These are phyloP conservation scores for Clavispora carvajalis DNA, from an alignment of 805 yeast genomes.

Conservation along the genomic window DNA sequence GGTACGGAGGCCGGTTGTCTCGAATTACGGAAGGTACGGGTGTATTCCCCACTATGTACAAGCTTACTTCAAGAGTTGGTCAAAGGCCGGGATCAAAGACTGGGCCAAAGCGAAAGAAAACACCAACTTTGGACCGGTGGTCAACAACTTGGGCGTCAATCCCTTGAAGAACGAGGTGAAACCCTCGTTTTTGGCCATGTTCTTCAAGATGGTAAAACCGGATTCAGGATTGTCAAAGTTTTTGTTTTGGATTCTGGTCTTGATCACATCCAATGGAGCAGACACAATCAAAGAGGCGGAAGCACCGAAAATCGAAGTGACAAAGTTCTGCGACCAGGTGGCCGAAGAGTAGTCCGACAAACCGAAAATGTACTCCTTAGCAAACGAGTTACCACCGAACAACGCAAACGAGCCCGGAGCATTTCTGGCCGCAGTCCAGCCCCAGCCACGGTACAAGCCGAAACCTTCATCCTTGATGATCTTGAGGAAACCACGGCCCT, in stretches of 20 bases:
- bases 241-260: constrained; percentile 96
- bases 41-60: constrained; percentile 7
- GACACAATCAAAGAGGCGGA: constrained; percentile 93
- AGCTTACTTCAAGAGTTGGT: constrained; percentile 48
- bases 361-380: constrained; percentile 91
- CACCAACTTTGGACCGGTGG: constrained; percentile 97
- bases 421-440: constrained; percentile 99
- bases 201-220: constrained; percentile 87
- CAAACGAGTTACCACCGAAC: constrained; percentile 98
- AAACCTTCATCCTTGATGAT: constrained; percentile 88
- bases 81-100: constrained; percentile 93
- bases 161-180: constrained; percentile 90
- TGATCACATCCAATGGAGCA: constrained; percentile 97
- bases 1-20: too few species aligned
- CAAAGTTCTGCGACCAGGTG: constrained; percentile 91
- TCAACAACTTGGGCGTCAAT: constrained; percentile 88
- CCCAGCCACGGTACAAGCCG: constrained; percentile 96
- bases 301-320: constrained; percentile 94
- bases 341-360: constrained; percentile 84
- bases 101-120: constrained; percentile 98
- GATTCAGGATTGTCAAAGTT: constrained; percentile 94
- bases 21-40: background rate
- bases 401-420: constrained; percentile 98
- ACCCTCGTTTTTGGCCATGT: constrained; percentile 92
- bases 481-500: constrained; percentile 91